A percentile compares a stretch with the other conserved stretches of the same genome.
phyloP scores from a whole-genome alignment of 2,329 filamentous ascomycete species.

The Colletotrichum coccodes region DNA sequence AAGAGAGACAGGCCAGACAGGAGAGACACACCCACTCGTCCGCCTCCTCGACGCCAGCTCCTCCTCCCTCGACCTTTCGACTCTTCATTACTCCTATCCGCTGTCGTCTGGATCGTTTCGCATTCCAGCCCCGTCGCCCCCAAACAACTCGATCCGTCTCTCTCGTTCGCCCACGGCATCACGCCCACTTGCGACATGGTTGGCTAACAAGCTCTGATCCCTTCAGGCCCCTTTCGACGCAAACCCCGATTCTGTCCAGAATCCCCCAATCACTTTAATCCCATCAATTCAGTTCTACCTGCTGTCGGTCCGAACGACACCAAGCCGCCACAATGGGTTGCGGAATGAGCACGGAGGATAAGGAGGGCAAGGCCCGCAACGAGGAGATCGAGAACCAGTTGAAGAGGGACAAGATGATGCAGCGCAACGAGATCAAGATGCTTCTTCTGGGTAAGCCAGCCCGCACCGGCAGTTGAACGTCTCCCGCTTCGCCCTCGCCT shows the following conservation, averaged over 20 bases:
- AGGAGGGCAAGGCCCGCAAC: slow-evolving; percentile 99
- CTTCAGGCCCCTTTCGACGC: slow-evolving; percentile 14
- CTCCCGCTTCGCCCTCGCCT: not conserved
- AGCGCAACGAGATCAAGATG: slow-evolving; percentile 99
- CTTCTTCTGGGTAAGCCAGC: slow-evolving; percentile 82
- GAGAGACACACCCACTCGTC: not conserved
- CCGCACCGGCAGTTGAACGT: not conserved
- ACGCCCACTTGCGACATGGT: slow-evolving; percentile 16
- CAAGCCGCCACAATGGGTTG: slow-evolving; percentile 88
- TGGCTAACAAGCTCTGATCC: slow-evolving; percentile 18
- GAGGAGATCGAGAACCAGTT: slow-evolving; percentile 99
- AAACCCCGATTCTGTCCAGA: slow-evolving; percentile 7
- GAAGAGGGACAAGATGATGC: slow-evolving; percentile 98
- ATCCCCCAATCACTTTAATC: slow-evolving; percentile 25
- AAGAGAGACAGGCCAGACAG: slow-evolving; percentile 17
- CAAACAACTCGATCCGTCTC: slow-evolving; percentile 14
- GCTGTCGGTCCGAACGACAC: slow-evolving; percentile 24
- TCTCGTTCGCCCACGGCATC: slow-evolving; percentile 9
- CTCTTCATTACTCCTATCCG: slow-evolving; percentile 1
- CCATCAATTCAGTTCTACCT: slow-evolving; percentile 16
- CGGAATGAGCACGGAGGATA: slow-evolving; percentile 99
- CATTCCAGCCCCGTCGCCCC: slow-evolving; percentile 29
- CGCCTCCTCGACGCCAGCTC: not conserved
- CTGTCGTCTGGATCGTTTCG: slow-evolving; percentile 10
- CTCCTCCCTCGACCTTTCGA: slow-evolving; percentile 17